Evolutionary conservation across 768 basidiomycete species (phyloP), one percentile per base, ranked within the genome.

Genomic region (Guyanaporus albipodus): DNA sequence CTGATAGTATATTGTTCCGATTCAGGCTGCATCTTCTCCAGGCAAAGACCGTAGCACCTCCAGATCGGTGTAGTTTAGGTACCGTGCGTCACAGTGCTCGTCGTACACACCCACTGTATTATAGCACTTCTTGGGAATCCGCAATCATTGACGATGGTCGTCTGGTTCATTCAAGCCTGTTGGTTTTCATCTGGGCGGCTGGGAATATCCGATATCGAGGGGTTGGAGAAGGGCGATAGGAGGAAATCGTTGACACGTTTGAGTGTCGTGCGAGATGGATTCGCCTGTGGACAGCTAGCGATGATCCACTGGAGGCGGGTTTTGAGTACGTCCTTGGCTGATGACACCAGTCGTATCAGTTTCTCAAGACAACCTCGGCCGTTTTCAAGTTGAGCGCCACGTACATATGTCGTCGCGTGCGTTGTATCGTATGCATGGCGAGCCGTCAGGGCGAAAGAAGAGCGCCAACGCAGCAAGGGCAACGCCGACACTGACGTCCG

Each of bases 241-340:
- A 90, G 63, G 53, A 76, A 87, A 53, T 85, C 82, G 59, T 92
- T 91, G 36, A 89, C 78, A 12, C 83, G 69, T 63, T 89, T 89
- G 49, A 97, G 72, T 8, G 87, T 90, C 14, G 80, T 74, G 33
- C 92, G 77, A 9, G 88, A 83, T 0, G 95, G 94, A 61, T 96
- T 97, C 4, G 83, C 86, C 44, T 73, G 70, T 6, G 88, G 86
- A 42, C 76, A 70, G 53, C 80, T 83, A 17, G 84, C 73, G 48
- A 93, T 85, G 38, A 97, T 80, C 89, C 88, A 91, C 60, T 97
- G 85, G 28, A 97, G 71, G 15, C 91, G 76, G 11, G 72, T 83
- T 10, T 80, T 78, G 52, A 97, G 79, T 11, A 74, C 67, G 17
- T 72, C 65, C 63, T 96, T 96, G 53, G 71, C 74, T 35, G 17